Evolutionary conservation across 2,329 filamentous ascomycete genomes (phyloP), one percentile per base, ranked within the genome.

Genomic region (Penicillium sp.): DNA sequence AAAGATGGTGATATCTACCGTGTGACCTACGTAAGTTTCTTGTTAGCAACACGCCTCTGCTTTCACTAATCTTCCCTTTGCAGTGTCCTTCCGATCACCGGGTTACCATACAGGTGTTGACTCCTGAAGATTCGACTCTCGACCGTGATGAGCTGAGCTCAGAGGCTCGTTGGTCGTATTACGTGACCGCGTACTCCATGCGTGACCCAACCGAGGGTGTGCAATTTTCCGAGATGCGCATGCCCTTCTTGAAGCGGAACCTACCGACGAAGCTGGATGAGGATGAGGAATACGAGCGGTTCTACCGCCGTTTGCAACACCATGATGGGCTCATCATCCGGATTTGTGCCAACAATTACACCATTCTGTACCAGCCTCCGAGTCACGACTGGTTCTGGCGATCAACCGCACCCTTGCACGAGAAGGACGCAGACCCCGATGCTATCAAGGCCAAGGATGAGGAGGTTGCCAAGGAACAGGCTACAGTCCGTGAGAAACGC

Each of bases 1-100:
- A 95, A 93, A 69, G 90, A 96, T 48, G 84, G 84, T 11, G 90
- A 96, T 56, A 78, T 94, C 47, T 96, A 94, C 64, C 80, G 87
- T 33, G 82, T 96, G 50, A 81, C 82, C 59, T 96, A 84, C 73
- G 90, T 95, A 80, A 76, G 87, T 80, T 12, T 16, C 4, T 9
- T 31, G 30, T n/a, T 18, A n/a, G 6, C n/a, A 18, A 26, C n/a
- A n/a, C n/a, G n/a, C 14, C 7, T 4, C 14, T 18, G 1, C 7
- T 12, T 13, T 18, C 20, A 6, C 61, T 68, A 54, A 67, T 45
- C 28, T 16, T 33, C 25, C 3, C 23, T 33, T 41, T 34, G 25
- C 61, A 75, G 83, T 79, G 79, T 42, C 85, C 86, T n/a, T 65
- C 69, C 13, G 77, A 75, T 48, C 75, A 74, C 42, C 79, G 84